These are phyloP conservation scores for Chamaecyparis obtusa DNA, from an alignment of 75 land plant genomes.

Conservation along the genomic window DNA sequence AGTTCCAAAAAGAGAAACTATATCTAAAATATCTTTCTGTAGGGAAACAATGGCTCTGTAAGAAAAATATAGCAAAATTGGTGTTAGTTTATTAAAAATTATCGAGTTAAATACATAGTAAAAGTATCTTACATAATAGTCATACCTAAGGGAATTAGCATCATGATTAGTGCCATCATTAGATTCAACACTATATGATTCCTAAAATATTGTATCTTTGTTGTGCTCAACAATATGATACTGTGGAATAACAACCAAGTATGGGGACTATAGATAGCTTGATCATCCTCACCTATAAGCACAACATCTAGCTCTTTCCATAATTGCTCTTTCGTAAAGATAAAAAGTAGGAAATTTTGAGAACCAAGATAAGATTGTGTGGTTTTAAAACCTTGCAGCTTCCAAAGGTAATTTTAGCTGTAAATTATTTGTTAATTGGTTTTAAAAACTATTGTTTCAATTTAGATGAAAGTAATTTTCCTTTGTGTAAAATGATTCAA, in stretches of 20 bases:
- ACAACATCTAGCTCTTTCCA: conserved; percentile 84
- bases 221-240: conserved; percentile 64
- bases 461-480: not conserved
- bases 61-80: not conserved
- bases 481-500: not conserved
- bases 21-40: too few relatives aligned
- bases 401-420: not conserved
- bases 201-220: conserved; percentile 18
- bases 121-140: not conserved
- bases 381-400: not conserved
- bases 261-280: conserved; percentile 39
- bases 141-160: conserved; percentile 70
- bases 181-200: conserved; percentile 16
- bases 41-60: conserved; percentile 67
- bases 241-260: conserved; percentile 68
- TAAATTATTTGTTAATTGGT: not conserved
- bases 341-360: not conserved
- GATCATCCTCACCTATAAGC: conserved; percentile 63
- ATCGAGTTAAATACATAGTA: not conserved
- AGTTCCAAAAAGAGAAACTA: too few relatives aligned
- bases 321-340: conserved; percentile 64
- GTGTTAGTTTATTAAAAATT: not conserved
- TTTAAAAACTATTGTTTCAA: not conserved
- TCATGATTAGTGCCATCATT: conserved; percentile 67
- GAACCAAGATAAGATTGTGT: not conserved